Evolutionary conservation across 1,139 yeast species (phyloP).

Genomic region (Nadsonia commutata): DNA sequence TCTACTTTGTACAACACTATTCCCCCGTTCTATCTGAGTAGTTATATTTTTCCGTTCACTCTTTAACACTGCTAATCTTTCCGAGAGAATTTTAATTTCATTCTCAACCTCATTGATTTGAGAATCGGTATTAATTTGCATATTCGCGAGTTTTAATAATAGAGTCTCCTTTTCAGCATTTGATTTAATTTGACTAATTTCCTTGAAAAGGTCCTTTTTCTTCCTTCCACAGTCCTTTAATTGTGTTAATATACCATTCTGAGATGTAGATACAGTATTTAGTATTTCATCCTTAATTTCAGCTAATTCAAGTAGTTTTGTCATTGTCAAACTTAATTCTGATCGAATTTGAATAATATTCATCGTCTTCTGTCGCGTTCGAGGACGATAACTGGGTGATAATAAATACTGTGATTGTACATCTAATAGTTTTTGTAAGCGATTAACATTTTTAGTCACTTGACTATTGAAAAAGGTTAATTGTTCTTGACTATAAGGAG

Average conservation of each 20-base stretch:
- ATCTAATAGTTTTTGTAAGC: background rate
- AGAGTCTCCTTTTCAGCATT: background rate
- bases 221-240: too few relatives aligned
- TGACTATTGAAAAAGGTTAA: background rate
- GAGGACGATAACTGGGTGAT: background rate
- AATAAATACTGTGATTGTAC: background rate
- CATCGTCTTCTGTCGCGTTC: too few relatives aligned
- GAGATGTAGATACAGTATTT: too few relatives aligned
- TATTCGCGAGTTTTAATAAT: background rate
- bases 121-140: background rate
- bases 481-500: too few relatives aligned
- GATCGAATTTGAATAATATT: too few relatives aligned
- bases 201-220: background rate
- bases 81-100: background rate
- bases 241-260: too few relatives aligned
- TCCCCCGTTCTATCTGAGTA: background rate
- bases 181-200: background rate
- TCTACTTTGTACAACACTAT: background rate
- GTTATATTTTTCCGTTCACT: background rate
- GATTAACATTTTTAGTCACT: background rate
- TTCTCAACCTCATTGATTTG: background rate
- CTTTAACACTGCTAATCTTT: background rate
- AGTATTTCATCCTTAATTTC: too few relatives aligned
- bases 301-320: too few relatives aligned
- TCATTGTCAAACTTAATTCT: too few relatives aligned